These are phyloP conservation scores for Ambrosiella beaveri DNA, from an alignment of 2,329 filamentous ascomycete genomes.

Conservation along the genomic window DNA sequence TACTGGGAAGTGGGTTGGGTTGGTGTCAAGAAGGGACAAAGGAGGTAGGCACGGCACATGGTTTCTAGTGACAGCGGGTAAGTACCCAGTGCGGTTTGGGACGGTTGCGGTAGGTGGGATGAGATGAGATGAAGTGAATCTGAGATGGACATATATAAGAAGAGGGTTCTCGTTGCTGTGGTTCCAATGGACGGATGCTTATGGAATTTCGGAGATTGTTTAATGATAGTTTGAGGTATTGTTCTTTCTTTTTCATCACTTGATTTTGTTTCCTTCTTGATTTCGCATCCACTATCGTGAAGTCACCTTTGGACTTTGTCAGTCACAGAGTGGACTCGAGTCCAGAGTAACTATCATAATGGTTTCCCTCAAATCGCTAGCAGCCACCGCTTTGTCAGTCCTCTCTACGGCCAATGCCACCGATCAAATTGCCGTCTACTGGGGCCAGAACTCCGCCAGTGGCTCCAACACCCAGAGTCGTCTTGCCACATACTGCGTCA, in stretches of 20 bases:
- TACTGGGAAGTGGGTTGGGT: too few species aligned
- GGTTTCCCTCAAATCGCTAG: neutral
- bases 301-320: too few species aligned
- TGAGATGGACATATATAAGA: neutral
- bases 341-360: too few species aligned
- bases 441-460: constrained; percentile 31
- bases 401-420: constrained; percentile 23
- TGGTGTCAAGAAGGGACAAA: too few species aligned
- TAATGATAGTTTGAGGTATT: neutral
- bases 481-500: constrained; percentile 40
- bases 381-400: neutral
- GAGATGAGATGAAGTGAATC: neutral
- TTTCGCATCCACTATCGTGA: too few species aligned
- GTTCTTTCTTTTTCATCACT: neutral
- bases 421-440: constrained; percentile 45
- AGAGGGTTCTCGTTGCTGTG: neutral
- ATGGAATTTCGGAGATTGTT: neutral
- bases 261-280: too few species aligned
- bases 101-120: too few species aligned
- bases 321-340: too few species aligned
- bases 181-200: neutral
- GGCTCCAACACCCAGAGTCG: constrained; percentile 33
- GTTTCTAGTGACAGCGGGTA: too few species aligned
- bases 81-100: too few species aligned
- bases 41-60: too few species aligned